Percentiles rank a stretch among this genome's conserved stretches.
phyloP scores from a whole-genome alignment of 495 filamentous ascomycete genomes.

The Tuber umbilicatum region DNA sequence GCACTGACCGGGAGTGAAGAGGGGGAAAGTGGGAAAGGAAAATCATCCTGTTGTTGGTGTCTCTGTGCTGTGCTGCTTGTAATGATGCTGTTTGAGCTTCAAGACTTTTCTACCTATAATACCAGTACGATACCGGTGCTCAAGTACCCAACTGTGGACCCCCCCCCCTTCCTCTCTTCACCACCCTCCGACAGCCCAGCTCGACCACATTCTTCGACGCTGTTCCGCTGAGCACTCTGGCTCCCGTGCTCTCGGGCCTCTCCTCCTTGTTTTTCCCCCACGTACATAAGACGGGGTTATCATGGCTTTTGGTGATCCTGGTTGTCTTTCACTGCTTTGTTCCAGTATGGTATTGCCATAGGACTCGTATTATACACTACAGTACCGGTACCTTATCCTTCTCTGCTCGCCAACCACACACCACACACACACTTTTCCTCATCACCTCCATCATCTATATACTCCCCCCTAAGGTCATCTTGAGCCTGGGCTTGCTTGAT shows the following conservation, averaged over 20 bases:
- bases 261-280: background rate
- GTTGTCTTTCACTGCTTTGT: background rate
- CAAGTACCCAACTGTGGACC: background rate
- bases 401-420: background rate
- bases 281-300: background rate
- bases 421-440: background rate
- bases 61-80: background rate
- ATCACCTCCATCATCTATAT: background rate
- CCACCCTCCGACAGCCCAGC: background rate
- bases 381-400: background rate
- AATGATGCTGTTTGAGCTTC: background rate
- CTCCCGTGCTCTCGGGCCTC: background rate
- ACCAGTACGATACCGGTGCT: no score
- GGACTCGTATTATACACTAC: background rate
- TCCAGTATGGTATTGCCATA: background rate
- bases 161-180: background rate
- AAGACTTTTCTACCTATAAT: background rate
- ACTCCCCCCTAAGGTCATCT: background rate
- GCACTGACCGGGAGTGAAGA: background rate
- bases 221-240: background rate
- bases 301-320: background rate
- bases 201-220: background rate
- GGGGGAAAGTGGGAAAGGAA: background rate
- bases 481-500: background rate
- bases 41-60: background rate